Percentiles rank a stretch among this genome's conserved stretches.
Evolutionary conservation across 306 rosid genomes (phyloP).

Genomic region (Boehmeria nivea): DNA sequence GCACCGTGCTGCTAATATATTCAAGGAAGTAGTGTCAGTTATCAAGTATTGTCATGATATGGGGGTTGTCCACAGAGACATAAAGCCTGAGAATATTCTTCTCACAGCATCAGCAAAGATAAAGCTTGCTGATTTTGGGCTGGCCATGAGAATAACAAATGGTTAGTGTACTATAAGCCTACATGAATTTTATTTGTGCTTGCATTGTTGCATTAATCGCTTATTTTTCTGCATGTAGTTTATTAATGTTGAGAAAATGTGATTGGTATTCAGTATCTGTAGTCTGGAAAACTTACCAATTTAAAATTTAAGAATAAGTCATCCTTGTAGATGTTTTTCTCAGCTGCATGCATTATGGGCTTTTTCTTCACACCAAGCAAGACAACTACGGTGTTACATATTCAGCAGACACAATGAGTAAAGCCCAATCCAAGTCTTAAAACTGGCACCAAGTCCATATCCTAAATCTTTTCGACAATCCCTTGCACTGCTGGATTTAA

Average conservation of each 20-base stretch:
- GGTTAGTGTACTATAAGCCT: slow-evolving; percentile 57
- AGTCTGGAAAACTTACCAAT: not conserved
- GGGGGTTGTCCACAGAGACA: slow-evolving; percentile 98
- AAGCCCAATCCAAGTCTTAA: no score
- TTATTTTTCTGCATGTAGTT: slow-evolving; percentile 8
- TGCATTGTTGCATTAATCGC: not conserved
- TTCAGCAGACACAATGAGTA: no score
- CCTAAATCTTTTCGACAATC: no score
- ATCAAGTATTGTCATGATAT: slow-evolving; percentile 96
- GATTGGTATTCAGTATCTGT: not conserved
- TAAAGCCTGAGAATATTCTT: slow-evolving; percentile 96
- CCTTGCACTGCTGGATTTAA: no score
- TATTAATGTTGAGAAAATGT: not conserved
- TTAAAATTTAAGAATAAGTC: not conserved
- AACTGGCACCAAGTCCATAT: no score
- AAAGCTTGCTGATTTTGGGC: slow-evolving; percentile 99
- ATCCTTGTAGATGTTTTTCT: no score
- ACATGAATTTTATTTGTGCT: not conserved
- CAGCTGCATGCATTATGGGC: no score
- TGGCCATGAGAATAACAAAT: slow-evolving; percentile 85
- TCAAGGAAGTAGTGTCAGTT: slow-evolving; percentile 93
- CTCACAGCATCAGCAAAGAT: slow-evolving; percentile 70
- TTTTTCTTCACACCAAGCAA: no score
- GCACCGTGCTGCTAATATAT: slow-evolving; percentile 69
- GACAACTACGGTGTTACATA: no score